phyloP scores from a whole-genome alignment of 2,329 filamentous ascomycete species.

The Torrubiella hemipterigena region DNA sequence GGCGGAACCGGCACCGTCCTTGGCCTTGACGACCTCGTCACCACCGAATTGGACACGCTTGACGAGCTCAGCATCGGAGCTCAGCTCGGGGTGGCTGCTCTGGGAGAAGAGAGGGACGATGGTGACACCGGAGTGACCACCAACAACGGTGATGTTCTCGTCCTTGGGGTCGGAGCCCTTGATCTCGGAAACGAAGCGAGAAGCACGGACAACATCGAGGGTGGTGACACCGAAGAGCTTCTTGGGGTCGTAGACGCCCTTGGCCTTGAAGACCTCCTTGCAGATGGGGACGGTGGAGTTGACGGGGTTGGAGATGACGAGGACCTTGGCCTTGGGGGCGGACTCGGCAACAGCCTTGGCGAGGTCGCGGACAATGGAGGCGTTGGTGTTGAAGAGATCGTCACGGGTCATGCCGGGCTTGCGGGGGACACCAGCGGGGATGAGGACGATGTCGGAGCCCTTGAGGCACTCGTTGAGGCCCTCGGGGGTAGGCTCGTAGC shows the following conservation, averaged over 20 bases:
- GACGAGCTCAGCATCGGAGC: constrained; percentile 68
- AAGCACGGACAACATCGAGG: constrained; percentile 94
- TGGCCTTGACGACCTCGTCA: constrained; percentile 98
- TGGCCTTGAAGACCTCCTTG: constrained; percentile 91
- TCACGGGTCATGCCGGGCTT: constrained; percentile 99
- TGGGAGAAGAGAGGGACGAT: constrained; percentile 97
- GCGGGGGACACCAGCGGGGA: constrained; percentile 95
- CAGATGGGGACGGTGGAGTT: constrained; percentile 99
- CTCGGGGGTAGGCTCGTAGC: constrained; percentile 66
- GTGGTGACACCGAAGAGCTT: constrained; percentile 98
- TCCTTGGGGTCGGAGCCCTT: constrained; percentile 81
- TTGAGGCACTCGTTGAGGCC: constrained; percentile 72
- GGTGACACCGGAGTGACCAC: constrained; percentile 95
- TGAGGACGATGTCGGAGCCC: constrained; percentile 87
- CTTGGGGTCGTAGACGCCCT: constrained; percentile 97
- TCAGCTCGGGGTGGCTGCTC: constrained; percentile 74
- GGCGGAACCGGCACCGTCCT: constrained; percentile 93
- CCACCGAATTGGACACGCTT: constrained; percentile 97
- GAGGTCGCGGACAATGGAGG: constrained; percentile 96
- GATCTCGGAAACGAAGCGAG: constrained; percentile 92
- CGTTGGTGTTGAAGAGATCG: constrained; percentile 99
- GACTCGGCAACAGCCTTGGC: constrained; percentile 88
- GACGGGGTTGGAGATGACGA: constrained; percentile 98
- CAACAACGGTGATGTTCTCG: constrained; percentile 92
- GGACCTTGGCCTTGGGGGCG: constrained; percentile 83